Percentiles rank a stretch among this genome's conserved stretches.
Conservation (phyloP, 306 rosid genomes). For the Pueraria montana region DNA sequence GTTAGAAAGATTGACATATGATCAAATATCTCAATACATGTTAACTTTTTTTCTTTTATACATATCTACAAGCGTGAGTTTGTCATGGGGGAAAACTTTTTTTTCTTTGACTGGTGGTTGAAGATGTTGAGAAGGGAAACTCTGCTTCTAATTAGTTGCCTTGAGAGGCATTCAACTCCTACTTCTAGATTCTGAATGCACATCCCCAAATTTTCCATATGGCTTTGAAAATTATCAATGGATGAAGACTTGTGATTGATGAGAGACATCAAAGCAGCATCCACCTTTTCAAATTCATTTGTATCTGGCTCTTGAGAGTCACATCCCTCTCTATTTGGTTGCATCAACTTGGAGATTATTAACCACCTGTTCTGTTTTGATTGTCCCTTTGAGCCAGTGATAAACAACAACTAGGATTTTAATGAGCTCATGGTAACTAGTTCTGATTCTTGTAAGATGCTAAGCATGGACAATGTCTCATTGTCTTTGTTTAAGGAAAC, state of each 20-base stretch:
- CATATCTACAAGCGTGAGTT: slow-evolving; percentile 38
- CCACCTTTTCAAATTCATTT: slow-evolving; percentile 44
- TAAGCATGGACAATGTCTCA: not conserved
- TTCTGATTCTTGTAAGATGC: slow-evolving; percentile 46
- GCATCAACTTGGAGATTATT: slow-evolving; percentile 44
- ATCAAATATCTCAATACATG: not conserved
- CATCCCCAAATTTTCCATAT: slow-evolving; percentile 43
- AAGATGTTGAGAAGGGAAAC: slow-evolving; percentile 54
- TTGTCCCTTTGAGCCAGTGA: slow-evolving; percentile 24
- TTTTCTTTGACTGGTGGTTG: slow-evolving; percentile 22
- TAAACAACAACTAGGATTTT: slow-evolving; percentile 35
- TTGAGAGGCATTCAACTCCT: slow-evolving; percentile 33
- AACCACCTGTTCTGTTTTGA: slow-evolving; percentile 34
- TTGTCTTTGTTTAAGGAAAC: slow-evolving; percentile 25
- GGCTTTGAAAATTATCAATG: slow-evolving; percentile 33
- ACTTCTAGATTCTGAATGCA: slow-evolving; percentile 42
- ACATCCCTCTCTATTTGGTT: slow-evolving; percentile 39
- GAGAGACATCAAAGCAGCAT: slow-evolving; percentile 34
- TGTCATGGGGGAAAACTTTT: slow-evolving; percentile 1
- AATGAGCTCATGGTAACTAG: slow-evolving; percentile 32
- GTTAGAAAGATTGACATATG: not conserved
- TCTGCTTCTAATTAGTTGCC: slow-evolving; percentile 43
- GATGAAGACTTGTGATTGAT: slow-evolving; percentile 14
- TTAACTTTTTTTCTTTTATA: slow-evolving; percentile 13
- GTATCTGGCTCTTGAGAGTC: slow-evolving; percentile 36